Conservation (phyloP, 352 stramenopile species). For the Globisporangium solare region DNA sequence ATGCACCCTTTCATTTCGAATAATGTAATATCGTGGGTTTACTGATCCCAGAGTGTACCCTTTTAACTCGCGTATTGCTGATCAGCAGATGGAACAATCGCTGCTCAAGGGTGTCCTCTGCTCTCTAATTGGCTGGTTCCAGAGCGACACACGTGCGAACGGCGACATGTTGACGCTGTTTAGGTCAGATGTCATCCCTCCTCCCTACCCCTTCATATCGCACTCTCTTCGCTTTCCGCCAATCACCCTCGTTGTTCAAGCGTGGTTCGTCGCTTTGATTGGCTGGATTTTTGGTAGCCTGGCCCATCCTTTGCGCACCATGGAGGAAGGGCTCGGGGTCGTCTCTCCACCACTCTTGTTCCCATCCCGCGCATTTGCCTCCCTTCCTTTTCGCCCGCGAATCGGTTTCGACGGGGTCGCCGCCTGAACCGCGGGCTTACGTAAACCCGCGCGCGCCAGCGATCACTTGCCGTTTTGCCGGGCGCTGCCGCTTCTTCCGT, state of each 20-base stretch:
- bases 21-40: no score
- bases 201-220: background rate
- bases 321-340: background rate
- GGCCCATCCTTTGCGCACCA: no score
- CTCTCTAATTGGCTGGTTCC: background rate
- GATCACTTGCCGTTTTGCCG: background rate
- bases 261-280: background rate
- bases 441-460: background rate
- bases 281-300: background rate
- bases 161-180: background rate
- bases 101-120: no score
- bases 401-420: no score
- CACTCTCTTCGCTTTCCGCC: background rate
- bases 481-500: conserved; percentile 2
- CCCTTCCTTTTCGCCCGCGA: no score
- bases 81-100: no score
- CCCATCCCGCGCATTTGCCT: background rate
- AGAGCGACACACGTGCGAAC: background rate
- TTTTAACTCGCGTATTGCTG: no score
- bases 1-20: no score
- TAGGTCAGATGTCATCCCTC: background rate
- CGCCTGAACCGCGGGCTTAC: background rate
- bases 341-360: background rate
- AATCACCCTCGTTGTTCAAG: background rate
- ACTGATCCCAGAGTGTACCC: no score